Conservation (phyloP, 495 filamentous ascomycete species). For the Letharia lupina region DNA sequence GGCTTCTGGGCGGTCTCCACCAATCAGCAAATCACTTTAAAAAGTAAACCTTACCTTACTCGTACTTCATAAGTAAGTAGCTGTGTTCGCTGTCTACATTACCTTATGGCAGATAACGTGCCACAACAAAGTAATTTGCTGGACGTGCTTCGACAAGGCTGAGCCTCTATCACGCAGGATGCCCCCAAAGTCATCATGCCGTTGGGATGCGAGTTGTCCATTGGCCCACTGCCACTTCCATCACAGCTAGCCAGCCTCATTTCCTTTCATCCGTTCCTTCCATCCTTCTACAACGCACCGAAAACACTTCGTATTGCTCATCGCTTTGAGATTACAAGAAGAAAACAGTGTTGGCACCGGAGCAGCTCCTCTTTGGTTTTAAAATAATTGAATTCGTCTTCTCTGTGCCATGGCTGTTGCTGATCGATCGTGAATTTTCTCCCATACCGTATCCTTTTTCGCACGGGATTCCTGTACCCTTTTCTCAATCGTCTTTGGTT, state of each 20-base stretch:
- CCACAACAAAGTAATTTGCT: neutral
- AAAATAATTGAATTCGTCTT: neutral
- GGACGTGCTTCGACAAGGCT: neutral
- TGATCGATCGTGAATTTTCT: neutral
- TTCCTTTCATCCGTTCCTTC: neutral
- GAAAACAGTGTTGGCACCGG: neutral
- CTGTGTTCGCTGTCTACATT: neutral
- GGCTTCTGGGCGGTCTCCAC: neutral
- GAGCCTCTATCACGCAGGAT: neutral
- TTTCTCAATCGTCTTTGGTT: neutral
- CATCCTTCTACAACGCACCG: neutral
- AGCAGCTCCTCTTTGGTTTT: neutral
- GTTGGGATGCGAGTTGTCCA: neutral
- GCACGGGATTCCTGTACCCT: neutral
- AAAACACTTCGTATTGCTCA: neutral
- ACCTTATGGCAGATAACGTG: neutral
- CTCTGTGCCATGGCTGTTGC: too few relatives aligned
- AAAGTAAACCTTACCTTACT: neutral
- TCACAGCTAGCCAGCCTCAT: slow-evolving; percentile 1
- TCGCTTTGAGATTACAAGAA: neutral
- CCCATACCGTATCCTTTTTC: neutral
- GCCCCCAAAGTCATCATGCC: neutral
- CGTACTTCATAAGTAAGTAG: neutral
- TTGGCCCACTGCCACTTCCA: slow-evolving; percentile 1
- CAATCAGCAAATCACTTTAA: neutral